Conservation (phyloP, 2,329 filamentous ascomycete genomes). For the Dactylellina leptospora region DNA sequence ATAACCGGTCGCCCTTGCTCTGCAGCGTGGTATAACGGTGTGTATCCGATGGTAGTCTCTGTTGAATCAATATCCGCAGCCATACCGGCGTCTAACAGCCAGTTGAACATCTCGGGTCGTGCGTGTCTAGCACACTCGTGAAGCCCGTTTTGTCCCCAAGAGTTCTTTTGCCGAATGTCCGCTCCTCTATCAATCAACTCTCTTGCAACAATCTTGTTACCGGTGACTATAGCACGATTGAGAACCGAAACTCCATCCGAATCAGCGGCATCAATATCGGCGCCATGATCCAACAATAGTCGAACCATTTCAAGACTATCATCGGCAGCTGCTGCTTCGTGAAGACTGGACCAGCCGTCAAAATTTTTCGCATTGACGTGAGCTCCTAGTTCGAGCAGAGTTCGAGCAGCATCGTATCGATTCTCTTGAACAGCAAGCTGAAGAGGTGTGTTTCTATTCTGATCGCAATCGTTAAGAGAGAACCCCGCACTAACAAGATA, state of each 20-base stretch:
- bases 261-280: conserved; percentile 19
- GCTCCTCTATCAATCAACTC: conserved; percentile 22
- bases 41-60: conserved; percentile 6
- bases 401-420: conserved; percentile 18
- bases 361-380: conserved; percentile 27
- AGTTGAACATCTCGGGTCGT: conserved; percentile 22
- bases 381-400: conserved; percentile 29
- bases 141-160: not conserved
- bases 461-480: conserved; percentile 20
- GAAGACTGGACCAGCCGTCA: conserved; percentile 30
- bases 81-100: conserved; percentile 24
- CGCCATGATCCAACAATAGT: conserved; percentile 26
- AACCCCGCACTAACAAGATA: conserved; percentile 22
- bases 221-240: conserved; percentile 12
- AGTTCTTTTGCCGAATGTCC: conserved; percentile 1
- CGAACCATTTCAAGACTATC: conserved; percentile 28
- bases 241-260: conserved; percentile 3
- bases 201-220: conserved; percentile 9
- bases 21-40: conserved; percentile 23
- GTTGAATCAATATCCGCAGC: conserved; percentile 7
- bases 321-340: conserved; percentile 1
- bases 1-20: conserved; percentile 16
- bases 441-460: conserved; percentile 12
- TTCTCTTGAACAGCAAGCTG: conserved; percentile 18
- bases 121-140: conserved; percentile 22